Evolutionary conservation across 176 grass and related monocot species (phyloP).

Genomic region (Musa beccarii): DNA sequence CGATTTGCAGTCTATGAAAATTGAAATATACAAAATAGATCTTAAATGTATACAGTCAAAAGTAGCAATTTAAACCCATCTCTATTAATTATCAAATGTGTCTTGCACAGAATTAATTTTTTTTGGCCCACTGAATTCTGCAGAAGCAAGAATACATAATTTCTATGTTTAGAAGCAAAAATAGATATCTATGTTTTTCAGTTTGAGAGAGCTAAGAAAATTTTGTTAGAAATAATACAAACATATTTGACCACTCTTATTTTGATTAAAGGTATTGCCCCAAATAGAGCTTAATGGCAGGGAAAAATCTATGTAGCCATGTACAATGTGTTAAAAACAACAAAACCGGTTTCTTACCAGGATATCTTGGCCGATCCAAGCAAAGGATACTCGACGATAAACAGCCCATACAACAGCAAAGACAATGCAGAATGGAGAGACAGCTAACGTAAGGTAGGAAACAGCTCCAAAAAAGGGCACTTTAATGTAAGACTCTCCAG

Average conservation of each 20-base stretch:
- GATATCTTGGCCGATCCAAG: slow-evolving; percentile 98
- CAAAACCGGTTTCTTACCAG: slow-evolving; percentile 48
- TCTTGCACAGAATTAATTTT: no score
- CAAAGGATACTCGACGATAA: slow-evolving; percentile 43
- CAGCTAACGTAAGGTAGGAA: slow-evolving; percentile 73
- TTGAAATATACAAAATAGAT: background rate
- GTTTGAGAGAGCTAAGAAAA: no score
- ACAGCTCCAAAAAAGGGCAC: slow-evolving; percentile 81
- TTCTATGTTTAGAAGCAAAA: no score
- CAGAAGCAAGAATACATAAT: no score
- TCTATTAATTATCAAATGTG: no score
- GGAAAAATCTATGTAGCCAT: no score
- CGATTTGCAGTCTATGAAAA: background rate
- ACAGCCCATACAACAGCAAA: slow-evolving; percentile 82
- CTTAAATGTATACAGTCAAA: background rate
- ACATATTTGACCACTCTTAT: no score
- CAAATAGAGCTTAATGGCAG: no score
- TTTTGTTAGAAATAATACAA: no score
- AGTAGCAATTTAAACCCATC: background rate
- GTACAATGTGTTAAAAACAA: background rate
- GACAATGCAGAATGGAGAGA: slow-evolving; percentile 75
- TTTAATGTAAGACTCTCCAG: slow-evolving; percentile 70
- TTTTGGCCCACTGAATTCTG: no score
- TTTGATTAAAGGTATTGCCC: no score
- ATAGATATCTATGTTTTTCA: no score